Conservation (phyloP, 2,329 filamentous ascomycete genomes). For the Hymenoscyphus linearis region DNA sequence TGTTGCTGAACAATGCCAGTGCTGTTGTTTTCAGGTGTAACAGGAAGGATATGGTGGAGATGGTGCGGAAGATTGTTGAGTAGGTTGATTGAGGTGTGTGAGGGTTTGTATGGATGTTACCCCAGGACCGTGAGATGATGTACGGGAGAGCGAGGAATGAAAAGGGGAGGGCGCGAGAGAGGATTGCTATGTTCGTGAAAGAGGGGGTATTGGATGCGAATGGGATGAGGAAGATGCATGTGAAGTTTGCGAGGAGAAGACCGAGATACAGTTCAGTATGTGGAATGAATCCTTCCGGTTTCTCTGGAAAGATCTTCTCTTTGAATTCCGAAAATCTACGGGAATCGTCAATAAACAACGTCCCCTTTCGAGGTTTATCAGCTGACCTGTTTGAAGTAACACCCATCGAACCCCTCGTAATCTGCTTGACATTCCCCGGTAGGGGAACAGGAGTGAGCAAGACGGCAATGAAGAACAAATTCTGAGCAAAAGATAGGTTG, state of each 20-base stretch:
- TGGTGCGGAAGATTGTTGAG: slow-evolving; percentile 41
- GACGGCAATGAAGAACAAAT: slow-evolving; percentile 56
- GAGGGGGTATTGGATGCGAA: slow-evolving; percentile 37
- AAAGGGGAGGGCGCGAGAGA: slow-evolving; percentile 38
- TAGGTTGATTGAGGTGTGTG: slow-evolving; percentile 38
- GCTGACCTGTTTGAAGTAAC: slow-evolving; percentile 20
- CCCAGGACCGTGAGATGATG: slow-evolving; percentile 45
- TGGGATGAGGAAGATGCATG: slow-evolving; percentile 36
- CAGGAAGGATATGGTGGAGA: slow-evolving; percentile 40
- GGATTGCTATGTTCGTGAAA: slow-evolving; percentile 34
- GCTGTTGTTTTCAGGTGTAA: slow-evolving; percentile 43
- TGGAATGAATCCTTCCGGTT: slow-evolving; percentile 42
- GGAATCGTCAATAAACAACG: background rate
- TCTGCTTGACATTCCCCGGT: slow-evolving; percentile 27
- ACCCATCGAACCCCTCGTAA: slow-evolving; percentile 20
- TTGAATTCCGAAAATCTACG: slow-evolving; percentile 30
- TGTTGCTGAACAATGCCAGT: slow-evolving; percentile 41
- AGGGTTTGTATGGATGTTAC: slow-evolving; percentile 38
- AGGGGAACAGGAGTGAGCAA: slow-evolving; percentile 50
- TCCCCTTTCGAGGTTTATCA: background rate
- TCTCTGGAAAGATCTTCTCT: slow-evolving; percentile 35
- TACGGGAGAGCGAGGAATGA: slow-evolving; percentile 42
- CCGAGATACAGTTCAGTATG: slow-evolving; percentile 34
- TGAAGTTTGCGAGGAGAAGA: slow-evolving; percentile 34
- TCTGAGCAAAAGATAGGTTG: slow-evolving; percentile 56